Base-by-base conservation (phyloP, 768 basidiomycete genomes). In the Russula griseocarnosa region DNA sequence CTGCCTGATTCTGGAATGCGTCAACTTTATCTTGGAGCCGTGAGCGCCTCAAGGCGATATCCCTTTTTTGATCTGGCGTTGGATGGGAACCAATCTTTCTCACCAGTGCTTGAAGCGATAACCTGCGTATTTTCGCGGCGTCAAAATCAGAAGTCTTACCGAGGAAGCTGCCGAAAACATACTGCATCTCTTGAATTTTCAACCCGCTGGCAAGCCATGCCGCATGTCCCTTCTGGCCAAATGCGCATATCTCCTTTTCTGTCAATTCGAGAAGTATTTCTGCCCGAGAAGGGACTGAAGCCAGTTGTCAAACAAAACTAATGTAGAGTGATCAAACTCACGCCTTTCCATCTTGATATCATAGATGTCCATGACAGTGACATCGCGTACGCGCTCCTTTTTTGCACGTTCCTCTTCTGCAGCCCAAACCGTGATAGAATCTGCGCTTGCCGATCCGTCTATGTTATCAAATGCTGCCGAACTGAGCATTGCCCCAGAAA, bases 171-270 rank as follows among this genome's bases (percentile, higher is more conserved):
- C 30, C 9, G 3, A 44, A 53, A 16, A 1, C 53, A 16, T 47
- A 61, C 60, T 61, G 53, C 11, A 20, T 44, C 22, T 61, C 60
- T n/a, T 61, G 60, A 24, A 61, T 46, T 7, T 55, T 53, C 18
- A 61, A 44, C 16, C 60, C n/a, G 6, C 18, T 34, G 11, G 16
- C 18, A 11, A 61, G 24, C 60, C 53, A 61, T 49, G 60, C 32
- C 13, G 38, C 38, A 28, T 55, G 28, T 36, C 42, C 28, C 28
- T 32, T 18, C 11, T 28, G 18, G 1, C 26, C 44, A 2, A 30
- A 49, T 3, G 14, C 16, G 2, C 24, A 16, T 22, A 49, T 49
- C 44, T 36, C 53, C 7, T 32, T 36, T 26, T 30, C 30, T 30
- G 30, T 30, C 5, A 30, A 30, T 30, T 30, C 30, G 7, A 30